Evolutionary conservation across 257 asterid species (phyloP).

Genomic region (Solanum dulcamara): DNA sequence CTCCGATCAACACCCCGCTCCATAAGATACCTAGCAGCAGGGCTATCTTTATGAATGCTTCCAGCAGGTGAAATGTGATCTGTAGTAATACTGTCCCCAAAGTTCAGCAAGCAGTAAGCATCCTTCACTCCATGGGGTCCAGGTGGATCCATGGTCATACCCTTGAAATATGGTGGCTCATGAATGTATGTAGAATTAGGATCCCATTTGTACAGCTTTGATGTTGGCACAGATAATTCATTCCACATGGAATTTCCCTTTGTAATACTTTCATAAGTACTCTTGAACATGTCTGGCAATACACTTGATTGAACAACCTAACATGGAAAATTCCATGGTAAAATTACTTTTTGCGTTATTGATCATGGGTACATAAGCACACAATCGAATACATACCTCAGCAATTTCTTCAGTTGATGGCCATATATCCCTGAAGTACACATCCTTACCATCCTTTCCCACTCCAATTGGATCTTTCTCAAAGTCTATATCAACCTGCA

Average conservation of each 20-base stretch:
- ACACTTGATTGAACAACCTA: slow-evolving; percentile 89
- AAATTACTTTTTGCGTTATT: not conserved
- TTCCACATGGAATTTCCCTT: slow-evolving; percentile 91
- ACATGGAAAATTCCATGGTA: not conserved
- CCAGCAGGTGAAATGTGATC: slow-evolving; percentile 99
- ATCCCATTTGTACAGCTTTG: slow-evolving; percentile 82
- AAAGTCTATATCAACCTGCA: slow-evolving; percentile 87
- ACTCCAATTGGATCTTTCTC: slow-evolving; percentile 91
- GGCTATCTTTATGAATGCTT: slow-evolving; percentile 87
- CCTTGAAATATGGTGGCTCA: slow-evolving; percentile 90
- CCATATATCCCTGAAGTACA: slow-evolving; percentile 86
- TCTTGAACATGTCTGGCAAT: slow-evolving; percentile 86
- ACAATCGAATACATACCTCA: slow-evolving; percentile 31
- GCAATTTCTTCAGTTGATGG: slow-evolving; percentile 93
- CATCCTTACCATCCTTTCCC: slow-evolving; percentile 74
- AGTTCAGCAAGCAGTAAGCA: slow-evolving; percentile 87
- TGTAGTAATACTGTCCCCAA: slow-evolving; percentile 88
- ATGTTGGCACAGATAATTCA: slow-evolving; percentile 49
- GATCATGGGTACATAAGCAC: not conserved
- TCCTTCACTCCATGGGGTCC: slow-evolving; percentile 90
- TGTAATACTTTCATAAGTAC: slow-evolving; percentile 80
- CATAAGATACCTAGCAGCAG: slow-evolving; percentile 73
- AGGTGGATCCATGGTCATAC: slow-evolving; percentile 90
- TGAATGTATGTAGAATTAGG: slow-evolving; percentile 82
- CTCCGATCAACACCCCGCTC: slow-evolving; percentile 76